These are phyloP conservation scores for Zopfia rhizophila DNA, from an alignment of 2,329 filamentous ascomycete genomes.

Conservation along the genomic window DNA sequence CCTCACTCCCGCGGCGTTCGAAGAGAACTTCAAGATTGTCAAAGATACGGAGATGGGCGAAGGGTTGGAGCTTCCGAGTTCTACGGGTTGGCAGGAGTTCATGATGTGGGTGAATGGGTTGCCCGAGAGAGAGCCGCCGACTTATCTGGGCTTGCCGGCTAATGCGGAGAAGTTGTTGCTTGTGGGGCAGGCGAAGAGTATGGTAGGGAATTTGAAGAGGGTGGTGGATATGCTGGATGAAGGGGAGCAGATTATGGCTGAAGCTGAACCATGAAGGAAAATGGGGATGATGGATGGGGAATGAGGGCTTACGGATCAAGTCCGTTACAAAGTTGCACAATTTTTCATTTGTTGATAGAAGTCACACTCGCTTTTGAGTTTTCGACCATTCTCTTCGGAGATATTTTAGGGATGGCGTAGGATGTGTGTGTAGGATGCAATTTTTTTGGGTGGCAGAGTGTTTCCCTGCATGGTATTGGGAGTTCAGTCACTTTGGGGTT, in stretches of 20 bases:
- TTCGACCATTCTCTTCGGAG: no score
- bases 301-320: no score
- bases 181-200: conserved; percentile 84
- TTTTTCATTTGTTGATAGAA: no score
- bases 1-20: conserved; percentile 88
- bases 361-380: no score
- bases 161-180: conserved; percentile 97
- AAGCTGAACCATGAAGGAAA: conserved; percentile 51
- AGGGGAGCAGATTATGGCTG: conserved; percentile 87
- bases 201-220: conserved; percentile 85
- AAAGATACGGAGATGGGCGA: conserved; percentile 65
- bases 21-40: conserved; percentile 90
- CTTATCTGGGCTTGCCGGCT: conserved; percentile 90
- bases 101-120: conserved; percentile 89
- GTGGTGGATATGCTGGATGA: conserved; percentile 92
- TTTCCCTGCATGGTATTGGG: no score
- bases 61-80: conserved; percentile 77
- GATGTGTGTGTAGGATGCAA: no score
- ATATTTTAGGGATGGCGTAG: no score
- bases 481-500: no score
- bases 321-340: no score
- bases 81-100: conserved; percentile 87
- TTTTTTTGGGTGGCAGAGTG: no score
- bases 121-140: conserved; percentile 95
- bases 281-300: background rate